phyloP scores from a whole-genome alignment of 306 rosid species.

The Styphnolobium japonicum region DNA sequence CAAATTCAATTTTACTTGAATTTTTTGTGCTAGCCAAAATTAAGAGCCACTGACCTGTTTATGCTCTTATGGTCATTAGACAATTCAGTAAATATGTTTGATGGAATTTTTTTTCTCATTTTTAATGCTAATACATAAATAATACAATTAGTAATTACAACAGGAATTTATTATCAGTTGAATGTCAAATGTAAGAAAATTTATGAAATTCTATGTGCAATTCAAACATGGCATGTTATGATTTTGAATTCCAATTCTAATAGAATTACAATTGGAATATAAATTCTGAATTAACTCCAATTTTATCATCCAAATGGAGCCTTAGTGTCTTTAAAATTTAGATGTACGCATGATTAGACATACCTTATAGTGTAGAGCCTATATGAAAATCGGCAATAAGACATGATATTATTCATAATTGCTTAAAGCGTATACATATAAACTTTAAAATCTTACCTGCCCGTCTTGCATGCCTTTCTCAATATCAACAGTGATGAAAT shows the following conservation, averaged over 20 bases:
- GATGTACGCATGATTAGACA: neutral
- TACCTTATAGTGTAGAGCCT: neutral
- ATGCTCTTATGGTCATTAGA: neutral
- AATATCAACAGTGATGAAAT: constrained; percentile 73
- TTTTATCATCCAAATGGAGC: neutral
- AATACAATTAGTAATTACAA: neutral
- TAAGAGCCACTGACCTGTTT: neutral
- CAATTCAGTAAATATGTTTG: neutral
- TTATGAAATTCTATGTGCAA: neutral
- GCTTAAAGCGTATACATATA: neutral
- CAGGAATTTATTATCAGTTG: neutral
- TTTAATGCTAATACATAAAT: neutral
- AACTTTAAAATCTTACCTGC: constrained; percentile 49
- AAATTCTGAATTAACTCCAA: neutral
- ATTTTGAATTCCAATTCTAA: neutral
- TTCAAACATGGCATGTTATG: neutral
- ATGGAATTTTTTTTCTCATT: neutral
- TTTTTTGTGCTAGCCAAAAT: neutral
- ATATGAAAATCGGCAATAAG: neutral
- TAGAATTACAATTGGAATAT: neutral
- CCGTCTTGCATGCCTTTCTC: constrained; percentile 93
- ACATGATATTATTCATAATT: neutral
- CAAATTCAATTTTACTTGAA: neutral
- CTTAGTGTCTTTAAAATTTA: neutral
- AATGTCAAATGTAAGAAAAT: neutral